phyloP scores from a whole-genome alignment of 768 basidiomycete genomes.

The Trametes coccinea region DNA sequence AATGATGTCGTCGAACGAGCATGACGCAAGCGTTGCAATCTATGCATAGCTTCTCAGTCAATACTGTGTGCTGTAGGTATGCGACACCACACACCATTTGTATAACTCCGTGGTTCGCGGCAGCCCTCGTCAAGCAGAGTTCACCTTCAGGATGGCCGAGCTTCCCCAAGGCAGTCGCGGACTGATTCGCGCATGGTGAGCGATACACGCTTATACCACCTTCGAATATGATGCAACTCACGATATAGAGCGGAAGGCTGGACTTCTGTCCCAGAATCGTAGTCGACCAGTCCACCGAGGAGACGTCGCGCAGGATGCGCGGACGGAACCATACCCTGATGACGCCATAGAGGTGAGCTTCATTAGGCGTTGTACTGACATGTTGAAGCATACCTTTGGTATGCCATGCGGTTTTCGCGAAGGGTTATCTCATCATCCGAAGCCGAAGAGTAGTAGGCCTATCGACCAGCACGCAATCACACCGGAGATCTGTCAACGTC shows the following conservation, averaged over 20 bases:
- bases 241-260: slow-evolving; percentile 80
- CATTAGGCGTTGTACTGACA: neutral
- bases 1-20: slow-evolving; percentile 93
- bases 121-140: slow-evolving; percentile 87
- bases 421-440: slow-evolving; percentile 93
- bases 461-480: neutral
- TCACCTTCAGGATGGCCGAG: slow-evolving; percentile 97
- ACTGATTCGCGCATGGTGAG: slow-evolving; percentile 25
- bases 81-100: slow-evolving; percentile 55
- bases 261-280: slow-evolving; percentile 75
- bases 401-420: slow-evolving; percentile 89
- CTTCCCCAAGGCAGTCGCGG: slow-evolving; percentile 90
- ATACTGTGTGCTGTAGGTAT: neutral
- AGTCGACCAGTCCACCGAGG: slow-evolving; percentile 83
- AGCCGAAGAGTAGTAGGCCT: slow-evolving; percentile 94
- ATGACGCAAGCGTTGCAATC: slow-evolving; percentile 97
- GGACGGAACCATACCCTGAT: slow-evolving; percentile 37
- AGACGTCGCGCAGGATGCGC: slow-evolving; percentile 70
- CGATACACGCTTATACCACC: slow-evolving; percentile 55
- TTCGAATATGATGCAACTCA: slow-evolving; percentile 68
- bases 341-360: slow-evolving; percentile 5
- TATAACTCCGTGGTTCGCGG: slow-evolving; percentile 72
- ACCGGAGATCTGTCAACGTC: no score
- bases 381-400: slow-evolving; percentile 61
- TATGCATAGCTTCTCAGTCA: slow-evolving; percentile 32